Percentiles rank a stretch among this genome's conserved stretches.
Conservation (phyloP, 768 basidiomycete genomes). For the Nevesoporus exiguus region DNA sequence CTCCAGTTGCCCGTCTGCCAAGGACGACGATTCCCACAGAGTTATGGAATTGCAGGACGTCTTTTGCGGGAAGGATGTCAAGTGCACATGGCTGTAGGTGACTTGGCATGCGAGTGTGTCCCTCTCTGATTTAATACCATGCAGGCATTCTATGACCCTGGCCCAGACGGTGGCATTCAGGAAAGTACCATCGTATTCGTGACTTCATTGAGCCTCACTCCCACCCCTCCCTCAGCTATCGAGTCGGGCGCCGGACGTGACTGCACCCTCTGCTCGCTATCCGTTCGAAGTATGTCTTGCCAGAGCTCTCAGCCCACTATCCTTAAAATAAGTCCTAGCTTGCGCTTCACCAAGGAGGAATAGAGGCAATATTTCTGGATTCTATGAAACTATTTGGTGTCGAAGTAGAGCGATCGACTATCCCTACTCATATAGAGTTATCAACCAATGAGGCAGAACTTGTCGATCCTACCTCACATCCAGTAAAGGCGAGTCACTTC, state of each 20-base stretch:
- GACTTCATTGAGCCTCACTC: neutral
- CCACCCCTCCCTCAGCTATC: slow-evolving; percentile 45
- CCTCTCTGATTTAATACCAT: neutral
- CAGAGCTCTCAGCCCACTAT: neutral
- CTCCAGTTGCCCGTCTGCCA: neutral
- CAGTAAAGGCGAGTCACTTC: slow-evolving; percentile 17
- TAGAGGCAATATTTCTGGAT: neutral
- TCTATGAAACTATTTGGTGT: neutral
- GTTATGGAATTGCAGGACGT: slow-evolving; percentile 68
- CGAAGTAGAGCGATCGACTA: slow-evolving; percentile 33
- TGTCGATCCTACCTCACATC: slow-evolving; percentile 19
- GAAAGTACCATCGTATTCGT: slow-evolving; percentile 27
- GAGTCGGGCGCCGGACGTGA: slow-evolving; percentile 58
- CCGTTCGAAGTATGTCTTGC: slow-evolving; percentile 56
- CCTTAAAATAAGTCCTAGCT: slow-evolving; percentile 17
- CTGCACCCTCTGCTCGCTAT: slow-evolving; percentile 58
- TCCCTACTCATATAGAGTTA: slow-evolving; percentile 28
- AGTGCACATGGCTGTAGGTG: slow-evolving; percentile 61
- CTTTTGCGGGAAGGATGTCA: slow-evolving; percentile 59
- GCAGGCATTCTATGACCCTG: slow-evolving; percentile 76
- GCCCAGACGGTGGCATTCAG: slow-evolving; percentile 56
- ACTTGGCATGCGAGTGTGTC: neutral
- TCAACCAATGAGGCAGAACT: slow-evolving; percentile 25
- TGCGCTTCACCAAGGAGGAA: slow-evolving; percentile 33
- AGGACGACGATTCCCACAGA: slow-evolving; percentile 37